These are phyloP conservation scores for Galerina marginata DNA, from an alignment of 768 basidiomycete genomes.

Conservation along the genomic window DNA sequence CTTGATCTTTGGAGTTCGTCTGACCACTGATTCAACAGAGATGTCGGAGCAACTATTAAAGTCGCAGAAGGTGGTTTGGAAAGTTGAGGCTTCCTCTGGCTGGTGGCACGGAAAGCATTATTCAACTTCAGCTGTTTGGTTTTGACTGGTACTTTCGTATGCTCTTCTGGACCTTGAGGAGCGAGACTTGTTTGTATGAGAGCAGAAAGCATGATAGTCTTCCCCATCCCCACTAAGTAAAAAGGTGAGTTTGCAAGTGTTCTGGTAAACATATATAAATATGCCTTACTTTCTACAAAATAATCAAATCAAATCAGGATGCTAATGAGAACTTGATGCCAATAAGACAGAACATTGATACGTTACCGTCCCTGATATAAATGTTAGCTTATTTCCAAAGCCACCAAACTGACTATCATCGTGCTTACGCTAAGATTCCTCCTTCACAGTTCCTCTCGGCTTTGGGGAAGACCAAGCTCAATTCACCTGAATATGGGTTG, in stretches of 20 bases:
- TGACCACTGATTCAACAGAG: constrained; percentile 91
- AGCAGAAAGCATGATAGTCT: constrained; percentile 92
- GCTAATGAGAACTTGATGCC: constrained; percentile 6
- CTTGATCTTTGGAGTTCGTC: constrained; percentile 89
- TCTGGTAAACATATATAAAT: background rate
- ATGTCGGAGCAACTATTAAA: constrained; percentile 91
- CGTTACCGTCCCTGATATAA: constrained; percentile 45
- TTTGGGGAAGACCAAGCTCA: constrained; percentile 84
- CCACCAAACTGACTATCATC: background rate
- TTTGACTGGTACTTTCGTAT: constrained; percentile 37
- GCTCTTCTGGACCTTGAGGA: constrained; percentile 43
- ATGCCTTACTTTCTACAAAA: constrained; percentile 53
- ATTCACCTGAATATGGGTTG: constrained; percentile 90
- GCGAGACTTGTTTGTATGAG: constrained; percentile 82
- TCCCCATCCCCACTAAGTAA: constrained; percentile 88
- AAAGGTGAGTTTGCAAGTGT: constrained; percentile 8
- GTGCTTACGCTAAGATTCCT: constrained; percentile 85
- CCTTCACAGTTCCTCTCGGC: constrained; percentile 79
- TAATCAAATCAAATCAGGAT: background rate
- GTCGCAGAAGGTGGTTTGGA: constrained; percentile 62
- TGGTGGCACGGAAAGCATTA: constrained; percentile 59
- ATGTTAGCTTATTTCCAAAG: constrained; percentile 9
- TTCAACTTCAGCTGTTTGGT: constrained; percentile 67
- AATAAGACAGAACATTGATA: constrained; percentile 11
- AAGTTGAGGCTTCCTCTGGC: constrained; percentile 35